Base-by-base conservation (phyloP, 2,329 filamentous ascomycete species). In the Colletotrichum echinochloae region DNA sequence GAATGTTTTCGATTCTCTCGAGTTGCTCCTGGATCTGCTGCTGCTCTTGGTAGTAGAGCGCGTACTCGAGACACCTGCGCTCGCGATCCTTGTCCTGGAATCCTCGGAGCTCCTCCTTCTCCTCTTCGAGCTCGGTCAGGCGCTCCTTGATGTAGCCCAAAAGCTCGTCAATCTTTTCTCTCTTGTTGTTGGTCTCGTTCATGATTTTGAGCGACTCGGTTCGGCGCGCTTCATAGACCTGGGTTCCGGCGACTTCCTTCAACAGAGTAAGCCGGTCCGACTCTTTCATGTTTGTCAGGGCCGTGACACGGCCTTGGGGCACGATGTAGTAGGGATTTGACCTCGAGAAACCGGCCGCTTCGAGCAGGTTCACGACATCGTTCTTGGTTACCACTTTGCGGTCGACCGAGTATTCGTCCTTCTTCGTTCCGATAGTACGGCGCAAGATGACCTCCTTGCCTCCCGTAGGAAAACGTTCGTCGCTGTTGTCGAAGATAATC, bases 271-370 rank as follows among this genome's bases (percentile, higher is more conserved):
- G 83, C 62, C 96, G 90, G 79, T 98, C 95, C 1, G 91, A 90
- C 80, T 99, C 96, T 81, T 98, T 98, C 96, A 99, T 99, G 80
- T 98, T 99, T 54, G 96, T 99, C 78, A 99, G 86, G 30, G 94
- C 92, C 0, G 96, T 98, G 71, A 99, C 95, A 78, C 96, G 94
- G 64, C 96, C 96, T 80, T 99, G 96, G 0, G 97, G 96, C 2
- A 99, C 97, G 76, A 99, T 99, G 81, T 99, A 99, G 86, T 98
- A 99, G 33, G 96, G 96, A 79, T 99, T 99, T 67, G 95, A 97
- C 74, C 94, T 91, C 72, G 95, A 98, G 81, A 99, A 98, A 26
- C 96, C 96, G 18, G 96, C 96, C 9, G 94, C 97, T 80, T 99
- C 96, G 51, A 99, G 88, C 46, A 99, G 88, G 79, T 97, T 97